These are phyloP conservation scores for Pharus latifolius DNA, from an alignment of 176 grass and related monocot species.

Conservation along the genomic window DNA sequence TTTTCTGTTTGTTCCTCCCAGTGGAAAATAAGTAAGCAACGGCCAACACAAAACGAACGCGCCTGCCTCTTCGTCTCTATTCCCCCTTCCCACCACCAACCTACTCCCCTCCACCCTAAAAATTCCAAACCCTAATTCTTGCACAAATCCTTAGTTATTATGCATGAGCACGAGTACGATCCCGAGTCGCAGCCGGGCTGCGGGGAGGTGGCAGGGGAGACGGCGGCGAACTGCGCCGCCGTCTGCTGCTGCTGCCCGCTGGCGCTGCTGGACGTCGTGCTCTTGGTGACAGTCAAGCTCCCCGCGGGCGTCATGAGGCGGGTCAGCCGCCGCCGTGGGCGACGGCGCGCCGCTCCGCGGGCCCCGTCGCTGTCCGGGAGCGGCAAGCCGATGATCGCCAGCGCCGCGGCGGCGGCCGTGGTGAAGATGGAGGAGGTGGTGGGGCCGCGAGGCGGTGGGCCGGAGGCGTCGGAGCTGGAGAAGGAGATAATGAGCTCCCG, in stretches of 20 bases:
- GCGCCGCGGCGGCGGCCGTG: not conserved
- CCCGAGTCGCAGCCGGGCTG: slow-evolving; percentile 21
- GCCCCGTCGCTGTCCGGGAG: no score
- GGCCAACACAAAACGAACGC: no score
- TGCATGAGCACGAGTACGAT: not conserved
- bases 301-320: slow-evolving; percentile 22
- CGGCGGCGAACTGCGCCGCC: slow-evolving; percentile 62
- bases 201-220: slow-evolving; percentile 51
- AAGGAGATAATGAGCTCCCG: slow-evolving; percentile 37
- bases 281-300: slow-evolving; percentile 22
- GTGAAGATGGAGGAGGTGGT: not conserved
- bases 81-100: not conserved
- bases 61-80: not conserved
- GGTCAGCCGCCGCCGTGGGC: not conserved
- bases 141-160: no score
- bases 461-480: slow-evolving; percentile 24
- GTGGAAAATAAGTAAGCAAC: not conserved
- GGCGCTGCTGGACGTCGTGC: slow-evolving; percentile 45
- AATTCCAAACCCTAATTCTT: no score
- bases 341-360: not conserved
- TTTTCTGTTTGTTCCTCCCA: not conserved
- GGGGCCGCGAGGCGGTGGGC: not conserved
- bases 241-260: slow-evolving; percentile 78
- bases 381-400: slow-evolving; percentile 28
- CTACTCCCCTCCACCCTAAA: not conserved